Base-by-base conservation (phyloP, 2,329 filamentous ascomycete genomes). In the Phialocephala subalpina region DNA sequence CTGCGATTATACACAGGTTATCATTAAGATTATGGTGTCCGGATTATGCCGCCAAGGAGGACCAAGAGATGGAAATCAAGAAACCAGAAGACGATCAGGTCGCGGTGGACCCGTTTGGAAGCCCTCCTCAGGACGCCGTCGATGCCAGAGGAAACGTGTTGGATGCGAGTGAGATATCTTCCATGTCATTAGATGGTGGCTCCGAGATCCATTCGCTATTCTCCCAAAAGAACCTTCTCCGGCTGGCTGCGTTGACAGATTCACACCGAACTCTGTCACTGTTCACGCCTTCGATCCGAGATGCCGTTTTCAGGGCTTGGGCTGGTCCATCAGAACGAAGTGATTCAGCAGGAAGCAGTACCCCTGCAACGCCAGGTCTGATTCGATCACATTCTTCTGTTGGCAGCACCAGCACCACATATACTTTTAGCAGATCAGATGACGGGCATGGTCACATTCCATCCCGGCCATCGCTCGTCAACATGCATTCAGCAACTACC, bases 271-370 rank as follows among this genome's bases (percentile, higher is more conserved):
- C 96, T 0, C 81, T 98, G 38, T 97, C 94, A 4, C 83, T 98
- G 0, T 97, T 97, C 76, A 97, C 95, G 1, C 94, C 95, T 0
- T 89, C 91, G n/a, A 95, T 98, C 65, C 84, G 88, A 60, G 93
- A 98, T 78, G 92, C 93, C 3, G 91, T 98, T 29, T 97, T 97
- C 78, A 88, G 96, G 66, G 96, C 95, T 36, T 97, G 94, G 93
- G 92, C 95, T 18, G 92, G 92, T 47, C 88, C 90, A 40, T 85
- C 87, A 59, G 94, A 97, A 67, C 84, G 89, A 65, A 84, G 84
- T 52, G 92, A 96, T 53, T 70, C 77, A n/a, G 71, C 76, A 27
- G 77, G 76, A 60, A 58, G 67, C 55, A 66, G 72, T 16, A 73
- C 72, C 22, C 74, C 76, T 65, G 74, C 70, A 58, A 84, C 78